Base-by-base conservation (phyloP, 306 rosid species). In the Mimosa pudica region DNA sequence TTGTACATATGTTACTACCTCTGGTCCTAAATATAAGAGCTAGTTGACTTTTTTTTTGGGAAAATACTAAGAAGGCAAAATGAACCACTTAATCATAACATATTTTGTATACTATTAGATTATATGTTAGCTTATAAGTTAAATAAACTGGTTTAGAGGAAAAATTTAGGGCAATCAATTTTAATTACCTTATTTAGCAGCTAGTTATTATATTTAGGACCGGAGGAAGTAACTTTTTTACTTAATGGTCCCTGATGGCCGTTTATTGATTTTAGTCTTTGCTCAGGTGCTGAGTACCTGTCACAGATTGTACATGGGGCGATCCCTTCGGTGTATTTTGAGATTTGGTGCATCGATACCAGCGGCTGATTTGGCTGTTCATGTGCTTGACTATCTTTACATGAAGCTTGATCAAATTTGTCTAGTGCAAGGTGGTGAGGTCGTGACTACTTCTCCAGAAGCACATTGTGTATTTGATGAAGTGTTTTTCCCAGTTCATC, bases 391-490 rank as follows among this genome's bases (percentile, higher is more conserved):
- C 84, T 85, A 82, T 86, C 95, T 95, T 52, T 94, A 91, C 82
- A 85, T 80, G 83, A 90, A 89, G 87, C 92, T 95, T 66, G 95
- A 95, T 81, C 96, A 91, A 86, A 88, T 84, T 83, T 92, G 98
- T 84, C 92, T 95, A 68, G 89, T 91, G 77, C 92, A 83, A 89
- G 97, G 97, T 77, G 97, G 98, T 89, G 98, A 95, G 98, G 98
- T 95, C 63, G 90, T 86, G 83, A 77, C 83, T 80, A 67, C 67
- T 77, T 73, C 77, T 78, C 71, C 71, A 63, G 75, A 75, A 17
- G 61, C 54, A 38, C 55, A 67, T 80, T 78, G 42, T 78, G 75
- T 68, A 77, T 79, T 80, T 79, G 14, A 71, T 62, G 24, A 49
- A 24, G 46, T 77, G 42, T 77, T 75, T 73, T 48, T 80, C 77